A percentile compares a stretch with the other conserved stretches of the same genome.
phyloP scores from a whole-genome alignment of 768 basidiomycete genomes.

The Trametes meyenii region DNA sequence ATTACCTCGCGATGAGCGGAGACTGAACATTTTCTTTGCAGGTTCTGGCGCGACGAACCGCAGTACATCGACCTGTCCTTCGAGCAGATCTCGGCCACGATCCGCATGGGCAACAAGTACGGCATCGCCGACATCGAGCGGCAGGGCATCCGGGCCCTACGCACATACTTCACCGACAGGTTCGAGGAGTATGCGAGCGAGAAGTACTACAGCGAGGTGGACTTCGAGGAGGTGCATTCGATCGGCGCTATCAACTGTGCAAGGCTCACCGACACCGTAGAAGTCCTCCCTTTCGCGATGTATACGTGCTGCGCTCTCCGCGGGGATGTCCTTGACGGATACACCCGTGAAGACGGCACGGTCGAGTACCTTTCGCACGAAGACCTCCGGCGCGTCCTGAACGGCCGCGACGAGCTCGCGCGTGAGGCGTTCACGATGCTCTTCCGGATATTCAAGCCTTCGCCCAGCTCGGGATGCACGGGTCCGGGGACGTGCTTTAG shows the following conservation, averaged over 20 bases:
- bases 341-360: not conserved
- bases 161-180: not conserved
- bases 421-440: not conserved
- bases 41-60: not conserved
- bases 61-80: not conserved
- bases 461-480: too few species aligned
- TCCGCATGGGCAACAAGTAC: conserved; percentile 6
- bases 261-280: not conserved
- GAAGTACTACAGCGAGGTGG: not conserved
- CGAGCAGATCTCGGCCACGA: not conserved
- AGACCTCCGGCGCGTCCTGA: not conserved
- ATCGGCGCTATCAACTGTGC: conserved; percentile 11
- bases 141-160: not conserved
- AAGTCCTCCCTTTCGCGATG: conserved; percentile 2
- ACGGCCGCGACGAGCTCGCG: not conserved
- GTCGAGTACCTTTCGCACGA: not conserved
- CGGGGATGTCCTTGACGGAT: not conserved
- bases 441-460: too few species aligned
- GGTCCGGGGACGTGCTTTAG: too few species aligned
- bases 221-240: not conserved
- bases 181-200: not conserved
- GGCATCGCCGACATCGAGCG: not conserved
- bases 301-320: not conserved
- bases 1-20: not conserved
- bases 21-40: not conserved